phyloP scores from a whole-genome alignment of 1,284 basidiomycete genomes.

The Porogramme epimiltina region DNA sequence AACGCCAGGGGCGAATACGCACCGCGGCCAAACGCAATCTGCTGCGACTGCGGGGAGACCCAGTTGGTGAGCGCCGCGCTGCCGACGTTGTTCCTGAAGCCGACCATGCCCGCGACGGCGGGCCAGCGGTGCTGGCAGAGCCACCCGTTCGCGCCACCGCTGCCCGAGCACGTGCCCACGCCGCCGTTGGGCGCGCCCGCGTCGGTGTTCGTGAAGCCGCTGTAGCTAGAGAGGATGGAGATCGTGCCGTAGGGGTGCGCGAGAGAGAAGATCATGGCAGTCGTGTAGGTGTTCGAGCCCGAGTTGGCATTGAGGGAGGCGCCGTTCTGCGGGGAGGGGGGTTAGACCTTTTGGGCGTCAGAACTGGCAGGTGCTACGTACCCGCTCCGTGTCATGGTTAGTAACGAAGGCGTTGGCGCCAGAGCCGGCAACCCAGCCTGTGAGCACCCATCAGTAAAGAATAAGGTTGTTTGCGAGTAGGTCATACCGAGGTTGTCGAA shows the following conservation, averaged over 20 bases:
- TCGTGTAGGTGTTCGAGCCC: conserved; percentile 60
- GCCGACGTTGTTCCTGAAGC: conserved; percentile 62
- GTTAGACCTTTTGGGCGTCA: neutral
- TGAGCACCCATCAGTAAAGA: neutral
- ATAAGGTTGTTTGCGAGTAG: neutral
- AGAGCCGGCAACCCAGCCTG: conserved; percentile 58
- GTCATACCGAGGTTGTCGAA: conserved; percentile 52
- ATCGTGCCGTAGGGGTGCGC: conserved; percentile 69
- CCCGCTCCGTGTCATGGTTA: conserved; percentile 73
- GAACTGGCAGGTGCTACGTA: conserved; percentile 27
- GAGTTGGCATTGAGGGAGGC: conserved; percentile 59
- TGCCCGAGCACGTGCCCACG: conserved; percentile 51
- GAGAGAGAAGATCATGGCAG: conserved; percentile 64
- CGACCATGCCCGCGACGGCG: conserved; percentile 61
- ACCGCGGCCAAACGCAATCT: conserved; percentile 67
- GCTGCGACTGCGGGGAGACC: conserved; percentile 54
- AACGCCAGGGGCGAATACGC: conserved; percentile 8
- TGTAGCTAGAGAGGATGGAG: conserved; percentile 62
- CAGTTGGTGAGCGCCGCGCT: conserved; percentile 51
- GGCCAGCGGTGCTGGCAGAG: conserved; percentile 64
- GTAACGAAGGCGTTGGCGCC: conserved; percentile 67
- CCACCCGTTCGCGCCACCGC: conserved; percentile 56
- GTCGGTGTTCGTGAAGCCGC: conserved; percentile 48
- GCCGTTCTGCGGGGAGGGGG: conserved; percentile 41
- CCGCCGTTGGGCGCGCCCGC: conserved; percentile 51